phyloP scores from a whole-genome alignment of 2,329 filamentous ascomycete genomes.

The Nannizziopsis arthrosporioides region DNA sequence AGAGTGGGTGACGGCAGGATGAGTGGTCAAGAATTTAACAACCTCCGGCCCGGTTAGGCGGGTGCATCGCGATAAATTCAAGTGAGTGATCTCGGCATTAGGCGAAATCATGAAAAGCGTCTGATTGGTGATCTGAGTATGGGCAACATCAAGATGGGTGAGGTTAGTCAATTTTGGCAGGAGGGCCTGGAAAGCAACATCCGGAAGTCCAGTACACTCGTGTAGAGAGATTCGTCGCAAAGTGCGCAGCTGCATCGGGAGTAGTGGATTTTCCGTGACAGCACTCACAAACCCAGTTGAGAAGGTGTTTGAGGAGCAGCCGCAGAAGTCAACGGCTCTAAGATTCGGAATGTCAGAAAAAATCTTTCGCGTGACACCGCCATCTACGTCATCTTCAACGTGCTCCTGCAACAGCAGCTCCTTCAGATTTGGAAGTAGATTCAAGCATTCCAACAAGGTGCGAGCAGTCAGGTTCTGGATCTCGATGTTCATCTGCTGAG shows the following conservation, averaged over 20 bases:
- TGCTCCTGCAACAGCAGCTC: slow-evolving; percentile 75
- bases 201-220: slow-evolving; percentile 61
- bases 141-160: slow-evolving; percentile 69
- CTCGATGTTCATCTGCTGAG: slow-evolving; percentile 60
- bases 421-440: slow-evolving; percentile 59
- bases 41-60: slow-evolving; percentile 54
- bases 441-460: slow-evolving; percentile 59
- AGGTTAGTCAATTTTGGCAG: slow-evolving; percentile 58
- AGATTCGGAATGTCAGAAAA: slow-evolving; percentile 55
- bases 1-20: slow-evolving; percentile 53
- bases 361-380: slow-evolving; percentile 57
- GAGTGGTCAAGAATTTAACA: slow-evolving; percentile 57
- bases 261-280: slow-evolving; percentile 35
- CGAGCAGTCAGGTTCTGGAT: slow-evolving; percentile 64
- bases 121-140: slow-evolving; percentile 61
- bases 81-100: slow-evolving; percentile 62
- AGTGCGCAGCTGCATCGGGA: slow-evolving; percentile 44
- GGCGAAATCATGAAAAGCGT: slow-evolving; percentile 59
- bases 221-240: slow-evolving; percentile 63
- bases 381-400: slow-evolving; percentile 61
- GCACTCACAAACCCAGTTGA: slow-evolving; percentile 51
- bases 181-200: slow-evolving; percentile 55
- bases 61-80: slow-evolving; percentile 67
- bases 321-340: slow-evolving; percentile 63
- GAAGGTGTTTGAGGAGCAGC: slow-evolving; percentile 58